Conservation (phyloP, 257 asterid genomes). For the Nicotiana noctiflora region DNA sequence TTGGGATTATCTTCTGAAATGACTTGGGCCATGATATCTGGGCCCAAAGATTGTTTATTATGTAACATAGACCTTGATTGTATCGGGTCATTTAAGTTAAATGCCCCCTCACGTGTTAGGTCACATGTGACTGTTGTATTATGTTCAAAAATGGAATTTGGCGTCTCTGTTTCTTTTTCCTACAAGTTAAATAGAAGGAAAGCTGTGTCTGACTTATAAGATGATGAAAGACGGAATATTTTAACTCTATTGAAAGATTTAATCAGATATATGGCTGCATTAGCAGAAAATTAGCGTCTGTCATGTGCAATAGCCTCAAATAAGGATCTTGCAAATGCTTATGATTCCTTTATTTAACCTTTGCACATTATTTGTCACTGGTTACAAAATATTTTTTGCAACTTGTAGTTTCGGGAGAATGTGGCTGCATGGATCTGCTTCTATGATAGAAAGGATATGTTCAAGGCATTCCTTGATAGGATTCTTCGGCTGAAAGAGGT, state of each 20-base stretch:
- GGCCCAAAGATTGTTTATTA: no score
- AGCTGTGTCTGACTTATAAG: not conserved
- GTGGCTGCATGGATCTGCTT: conserved; percentile 98
- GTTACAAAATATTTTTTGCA: not conserved
- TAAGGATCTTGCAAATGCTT: not conserved
- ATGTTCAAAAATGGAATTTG: not conserved
- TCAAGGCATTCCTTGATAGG: conserved; percentile 83
- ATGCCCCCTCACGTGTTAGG: no score
- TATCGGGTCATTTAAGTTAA: no score
- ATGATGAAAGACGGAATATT: not conserved
- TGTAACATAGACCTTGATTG: no score
- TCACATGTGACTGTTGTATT: no score
- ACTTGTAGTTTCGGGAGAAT: conserved; percentile 92
- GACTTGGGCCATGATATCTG: no score
- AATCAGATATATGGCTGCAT: not conserved
- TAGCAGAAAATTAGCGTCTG: not conserved
- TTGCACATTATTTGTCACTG: not conserved
- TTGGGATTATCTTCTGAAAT: no score
- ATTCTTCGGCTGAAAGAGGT: conserved; percentile 90
- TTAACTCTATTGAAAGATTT: not conserved
- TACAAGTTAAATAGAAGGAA: not conserved
- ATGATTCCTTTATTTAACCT: not conserved
- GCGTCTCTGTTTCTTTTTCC: not conserved
- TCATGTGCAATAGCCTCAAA: not conserved
- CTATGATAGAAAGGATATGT: conserved; percentile 62